Evolutionary conservation across 495 filamentous ascomycete species (phyloP).

Genomic region (Rhizodiscina lignyota): DNA sequence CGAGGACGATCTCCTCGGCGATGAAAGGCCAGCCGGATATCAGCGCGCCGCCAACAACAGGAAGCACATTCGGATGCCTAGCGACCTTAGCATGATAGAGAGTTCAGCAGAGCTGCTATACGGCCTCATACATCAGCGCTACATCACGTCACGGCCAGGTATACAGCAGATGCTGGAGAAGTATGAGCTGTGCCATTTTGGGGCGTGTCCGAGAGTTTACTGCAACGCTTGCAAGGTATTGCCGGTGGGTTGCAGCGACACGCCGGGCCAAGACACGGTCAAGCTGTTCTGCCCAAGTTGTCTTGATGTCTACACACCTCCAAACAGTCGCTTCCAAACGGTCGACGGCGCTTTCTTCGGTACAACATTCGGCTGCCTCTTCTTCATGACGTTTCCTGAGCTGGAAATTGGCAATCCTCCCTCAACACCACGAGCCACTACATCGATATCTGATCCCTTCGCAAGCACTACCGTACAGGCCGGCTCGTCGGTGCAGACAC

Average conservation of each 20-base stretch:
- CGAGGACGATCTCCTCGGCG: slow-evolving; percentile 29
- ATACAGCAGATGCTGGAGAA: slow-evolving; percentile 99
- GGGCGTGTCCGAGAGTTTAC: slow-evolving; percentile 75
- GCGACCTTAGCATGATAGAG: slow-evolving; percentile 87
- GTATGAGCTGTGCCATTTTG: slow-evolving; percentile 91
- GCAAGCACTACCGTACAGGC: slow-evolving; percentile 6
- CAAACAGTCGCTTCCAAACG: slow-evolving; percentile 90
- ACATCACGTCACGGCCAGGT: slow-evolving; percentile 91
- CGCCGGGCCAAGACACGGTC: slow-evolving; percentile 89
- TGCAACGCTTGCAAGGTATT: slow-evolving; percentile 79
- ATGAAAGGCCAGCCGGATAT: slow-evolving; percentile 28
- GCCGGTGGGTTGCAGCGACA: slow-evolving; percentile 83
- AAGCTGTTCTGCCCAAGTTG: slow-evolving; percentile 97
- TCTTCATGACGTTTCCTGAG: slow-evolving; percentile 97
- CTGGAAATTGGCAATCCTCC: slow-evolving; percentile 43
- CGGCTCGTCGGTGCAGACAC: not conserved
- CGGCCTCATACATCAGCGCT: slow-evolving; percentile 94
- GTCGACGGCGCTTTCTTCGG: slow-evolving; percentile 99
- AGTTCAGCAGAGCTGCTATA: slow-evolving; percentile 94
- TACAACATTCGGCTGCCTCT: slow-evolving; percentile 83
- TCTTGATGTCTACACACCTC: slow-evolving; percentile 91
- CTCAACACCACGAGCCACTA: no score
- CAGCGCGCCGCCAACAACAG: slow-evolving; percentile 41
- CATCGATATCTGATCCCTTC: no score
- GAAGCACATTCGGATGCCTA: slow-evolving; percentile 71